phyloP scores from a whole-genome alignment of 768 basidiomycete genomes.

The Trametes cubensis region DNA sequence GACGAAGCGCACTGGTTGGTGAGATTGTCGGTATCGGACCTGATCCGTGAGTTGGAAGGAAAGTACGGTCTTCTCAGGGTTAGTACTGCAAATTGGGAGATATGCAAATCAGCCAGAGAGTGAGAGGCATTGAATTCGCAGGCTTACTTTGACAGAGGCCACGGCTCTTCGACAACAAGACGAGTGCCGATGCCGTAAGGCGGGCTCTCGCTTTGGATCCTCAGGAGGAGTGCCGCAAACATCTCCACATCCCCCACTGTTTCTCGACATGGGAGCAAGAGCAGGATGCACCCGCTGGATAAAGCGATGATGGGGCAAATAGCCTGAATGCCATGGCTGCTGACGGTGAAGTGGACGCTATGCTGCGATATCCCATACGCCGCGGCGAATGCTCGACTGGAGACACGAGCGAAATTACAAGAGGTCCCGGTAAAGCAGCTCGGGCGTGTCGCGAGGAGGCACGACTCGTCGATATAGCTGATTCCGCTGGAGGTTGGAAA shows the following conservation, averaged over 20 bases:
- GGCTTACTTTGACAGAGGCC: background rate
- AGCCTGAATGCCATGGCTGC: constrained; percentile 2
- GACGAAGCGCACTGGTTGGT: background rate
- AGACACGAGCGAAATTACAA: background rate
- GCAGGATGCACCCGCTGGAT: background rate
- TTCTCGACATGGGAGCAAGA: no score
- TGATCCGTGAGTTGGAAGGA: background rate
- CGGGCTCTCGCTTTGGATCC: background rate
- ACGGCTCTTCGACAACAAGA: background rate
- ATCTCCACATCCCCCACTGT: no score
- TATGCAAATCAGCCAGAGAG: no score
- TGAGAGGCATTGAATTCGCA: no score
- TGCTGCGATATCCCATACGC: background rate
- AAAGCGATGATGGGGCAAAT: background rate
- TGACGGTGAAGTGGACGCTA: background rate
- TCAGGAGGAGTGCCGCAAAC: background rate
- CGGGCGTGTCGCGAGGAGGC: constrained; percentile 1
- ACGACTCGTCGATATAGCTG: background rate
- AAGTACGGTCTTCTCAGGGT: no score
- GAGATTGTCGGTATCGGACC: background rate
- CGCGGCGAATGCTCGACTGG: background rate
- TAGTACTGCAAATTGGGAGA: no score
- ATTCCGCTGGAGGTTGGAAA: background rate
- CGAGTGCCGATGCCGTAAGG: background rate
- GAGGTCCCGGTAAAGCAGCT: background rate